Evolutionary conservation across 768 basidiomycete species (phyloP), one percentile per base, ranked within the genome.

Genomic region (Boletus subcaerulescens): DNA sequence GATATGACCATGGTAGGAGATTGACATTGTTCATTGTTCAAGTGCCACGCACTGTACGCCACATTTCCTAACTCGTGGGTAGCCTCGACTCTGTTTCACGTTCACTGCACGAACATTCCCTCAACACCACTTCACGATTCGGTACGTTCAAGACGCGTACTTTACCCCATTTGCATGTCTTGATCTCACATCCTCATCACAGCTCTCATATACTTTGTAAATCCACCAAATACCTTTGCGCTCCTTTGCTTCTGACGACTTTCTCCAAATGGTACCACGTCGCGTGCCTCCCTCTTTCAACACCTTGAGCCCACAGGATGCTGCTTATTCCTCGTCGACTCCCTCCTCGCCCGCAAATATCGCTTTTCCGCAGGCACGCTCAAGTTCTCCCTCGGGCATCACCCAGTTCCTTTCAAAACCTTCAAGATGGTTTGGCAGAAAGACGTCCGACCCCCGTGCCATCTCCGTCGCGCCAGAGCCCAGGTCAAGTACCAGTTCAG

Each of bases 401-500:
- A 79, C 85, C 1, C 78, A 83, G 35, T 80, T 90, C 59, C 74
- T 90, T 39, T 73, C 86, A 29, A 85, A 79, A 58, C 83, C 88
- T 2, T 80, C 84, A 0, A 84, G 81, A 75, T 90, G 88, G 88
- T 89, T 90, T 66, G 77, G 71, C 14, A 77, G 84, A 40, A 83
- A 84, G 53, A 74, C 78, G 4, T 83, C 85, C 2, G 74, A 77
- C 10, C 77, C 82, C 42, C 79, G 80, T 65, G 60, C 76, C 35
- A 59, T 77, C 36, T 59, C 75, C 56, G 47, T 69, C 40, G 51
- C 74, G 22, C 50, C 71, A 36, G 81, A 84, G 52, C 78, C 82
- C 2, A 72, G 83, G 54, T 60, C 78, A 1, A 84, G 80, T 57
- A 74, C 68, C 14, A 76, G 77, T 48, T 78, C 79, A 4, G 58